These are phyloP conservation scores for Boletus hoseneyae DNA, from an alignment of 1,284 basidiomycete species.

Conservation along the genomic window DNA sequence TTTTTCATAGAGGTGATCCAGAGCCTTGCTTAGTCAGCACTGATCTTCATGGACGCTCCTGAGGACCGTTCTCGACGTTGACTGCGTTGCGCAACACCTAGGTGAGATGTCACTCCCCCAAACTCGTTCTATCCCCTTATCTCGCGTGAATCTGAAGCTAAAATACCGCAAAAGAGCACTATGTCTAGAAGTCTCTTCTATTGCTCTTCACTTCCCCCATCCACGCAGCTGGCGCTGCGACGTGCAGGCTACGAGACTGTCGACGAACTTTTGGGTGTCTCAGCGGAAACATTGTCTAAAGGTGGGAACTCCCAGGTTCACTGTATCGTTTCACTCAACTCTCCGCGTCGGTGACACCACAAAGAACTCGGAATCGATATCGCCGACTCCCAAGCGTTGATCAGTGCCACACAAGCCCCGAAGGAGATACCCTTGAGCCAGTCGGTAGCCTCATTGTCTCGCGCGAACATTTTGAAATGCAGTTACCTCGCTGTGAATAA, in stretches of 20 bases:
- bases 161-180: slow-evolving; percentile 1
- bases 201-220: slow-evolving; percentile 24
- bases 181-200: slow-evolving; percentile 33
- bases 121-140: slow-evolving; percentile 2
- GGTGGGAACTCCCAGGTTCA: slow-evolving; percentile 32
- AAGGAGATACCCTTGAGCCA: slow-evolving; percentile 46
- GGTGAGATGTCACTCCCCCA: slow-evolving; percentile 12
- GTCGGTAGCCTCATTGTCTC: slow-evolving; percentile 49
- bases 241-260: slow-evolving; percentile 51
- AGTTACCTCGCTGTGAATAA: slow-evolving; percentile 50
- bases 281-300: slow-evolving; percentile 42
- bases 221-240: slow-evolving; percentile 37
- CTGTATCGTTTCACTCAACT: background rate
- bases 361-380: slow-evolving; percentile 49
- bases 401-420: slow-evolving; percentile 38
- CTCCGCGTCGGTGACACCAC: background rate
- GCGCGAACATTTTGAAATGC: slow-evolving; percentile 28
- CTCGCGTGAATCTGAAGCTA: background rate
- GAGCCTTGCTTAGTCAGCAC: slow-evolving; percentile 3
- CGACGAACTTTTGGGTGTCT: slow-evolving; percentile 41
- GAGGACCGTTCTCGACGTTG: background rate
- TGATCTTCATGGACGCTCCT: background rate
- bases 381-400: slow-evolving; percentile 42
- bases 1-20: slow-evolving; percentile 6
- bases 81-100: slow-evolving; percentile 7